Conservation (phyloP, 2,329 filamentous ascomycete species). For the Colletotrichum incanum region DNA sequence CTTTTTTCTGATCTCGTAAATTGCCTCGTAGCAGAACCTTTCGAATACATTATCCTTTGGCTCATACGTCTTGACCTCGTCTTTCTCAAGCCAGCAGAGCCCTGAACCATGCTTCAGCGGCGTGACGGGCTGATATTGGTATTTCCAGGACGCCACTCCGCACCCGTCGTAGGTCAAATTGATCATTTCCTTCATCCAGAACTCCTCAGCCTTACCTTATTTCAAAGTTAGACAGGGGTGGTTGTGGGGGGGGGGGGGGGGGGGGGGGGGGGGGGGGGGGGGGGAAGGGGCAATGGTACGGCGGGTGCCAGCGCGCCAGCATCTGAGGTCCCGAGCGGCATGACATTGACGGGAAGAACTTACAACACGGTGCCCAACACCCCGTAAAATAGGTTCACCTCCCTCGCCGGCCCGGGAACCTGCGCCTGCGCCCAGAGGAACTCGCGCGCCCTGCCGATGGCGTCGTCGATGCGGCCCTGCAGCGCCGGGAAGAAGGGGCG, state of each 20-base stretch:
- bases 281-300: no score
- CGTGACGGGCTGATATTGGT: not conserved
- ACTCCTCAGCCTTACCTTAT: slow-evolving; percentile 17
- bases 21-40: slow-evolving; percentile 20
- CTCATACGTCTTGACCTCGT: slow-evolving; percentile 16
- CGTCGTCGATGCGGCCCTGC: slow-evolving; percentile 66
- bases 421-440: slow-evolving; percentile 70
- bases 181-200: slow-evolving; percentile 32
- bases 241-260: no score
- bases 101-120: slow-evolving; percentile 17
- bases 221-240: no score
- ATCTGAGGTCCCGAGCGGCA: no score
- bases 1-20: not conserved
- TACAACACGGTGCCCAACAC: slow-evolving; percentile 76
- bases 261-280: no score
- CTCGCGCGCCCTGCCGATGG: slow-evolving; percentile 66
- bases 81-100: slow-evolving; percentile 25
- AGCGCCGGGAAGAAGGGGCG: slow-evolving; percentile 70
- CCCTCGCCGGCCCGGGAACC: slow-evolving; percentile 68
- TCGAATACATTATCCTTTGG: not conserved
- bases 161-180: slow-evolving; percentile 19
- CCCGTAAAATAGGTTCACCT: slow-evolving; percentile 77
- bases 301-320: no score
- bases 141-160: slow-evolving; percentile 11
- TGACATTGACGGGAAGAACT: slow-evolving; percentile 47